phyloP scores from a whole-genome alignment of 768 basidiomycete genomes.

The Tephrocybe rancida region DNA sequence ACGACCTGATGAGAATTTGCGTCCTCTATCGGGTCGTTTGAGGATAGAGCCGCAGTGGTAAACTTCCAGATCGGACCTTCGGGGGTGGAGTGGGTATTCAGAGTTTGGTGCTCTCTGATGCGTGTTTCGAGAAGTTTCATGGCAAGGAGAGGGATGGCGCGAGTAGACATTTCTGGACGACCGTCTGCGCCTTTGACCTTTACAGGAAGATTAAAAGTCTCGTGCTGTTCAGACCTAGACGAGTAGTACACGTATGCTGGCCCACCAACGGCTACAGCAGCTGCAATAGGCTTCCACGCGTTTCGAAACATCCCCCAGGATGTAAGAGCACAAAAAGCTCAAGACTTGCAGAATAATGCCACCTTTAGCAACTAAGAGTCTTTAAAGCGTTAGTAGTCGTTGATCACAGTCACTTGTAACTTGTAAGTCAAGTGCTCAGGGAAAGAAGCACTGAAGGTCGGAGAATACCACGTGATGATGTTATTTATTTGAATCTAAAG shows the following conservation, averaged over 20 bases:
- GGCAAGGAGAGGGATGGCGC: slow-evolving; percentile 57
- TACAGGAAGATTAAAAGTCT: slow-evolving; percentile 63
- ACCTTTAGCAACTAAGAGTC: background rate
- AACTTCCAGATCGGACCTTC: slow-evolving; percentile 71
- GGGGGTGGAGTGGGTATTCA: slow-evolving; percentile 47
- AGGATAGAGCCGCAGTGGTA: slow-evolving; percentile 76
- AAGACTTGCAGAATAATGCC: background rate
- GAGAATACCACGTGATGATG: background rate
- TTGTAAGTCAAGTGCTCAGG: too few relatives aligned
- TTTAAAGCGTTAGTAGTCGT: too few relatives aligned
- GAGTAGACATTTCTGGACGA: slow-evolving; percentile 53
- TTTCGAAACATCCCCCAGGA: slow-evolving; percentile 55
- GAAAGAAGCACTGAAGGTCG: too few relatives aligned
- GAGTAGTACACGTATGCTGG: slow-evolving; percentile 64
- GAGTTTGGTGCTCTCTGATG: slow-evolving; percentile 54
- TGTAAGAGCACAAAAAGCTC: background rate
- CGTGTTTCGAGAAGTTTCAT: slow-evolving; percentile 56
- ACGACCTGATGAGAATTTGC: slow-evolving; percentile 74
- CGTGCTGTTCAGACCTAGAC: slow-evolving; percentile 36
- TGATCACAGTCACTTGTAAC: too few relatives aligned
- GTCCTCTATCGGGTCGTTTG: slow-evolving; percentile 94
- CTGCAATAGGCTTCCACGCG: slow-evolving; percentile 70
- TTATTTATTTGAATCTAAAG: background rate
- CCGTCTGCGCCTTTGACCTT: slow-evolving; percentile 61
- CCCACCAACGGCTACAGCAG: slow-evolving; percentile 54